A percentile compares a stretch with the other conserved stretches of the same genome.
Conservation (phyloP, 2,329 filamentous ascomycete genomes). For the Trichoderma asperellum region DNA sequence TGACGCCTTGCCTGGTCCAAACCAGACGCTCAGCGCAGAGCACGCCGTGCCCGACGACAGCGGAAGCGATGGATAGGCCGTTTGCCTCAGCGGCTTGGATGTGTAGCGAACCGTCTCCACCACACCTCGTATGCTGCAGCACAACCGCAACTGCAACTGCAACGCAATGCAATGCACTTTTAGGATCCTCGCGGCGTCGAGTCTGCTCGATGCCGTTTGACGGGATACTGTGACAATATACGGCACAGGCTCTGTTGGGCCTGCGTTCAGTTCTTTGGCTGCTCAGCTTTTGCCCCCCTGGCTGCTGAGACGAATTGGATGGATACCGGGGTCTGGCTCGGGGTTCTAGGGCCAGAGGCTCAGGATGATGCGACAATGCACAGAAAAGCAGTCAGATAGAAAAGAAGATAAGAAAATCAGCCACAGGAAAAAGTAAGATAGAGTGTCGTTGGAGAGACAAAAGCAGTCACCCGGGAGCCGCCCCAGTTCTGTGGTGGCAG, state of each 20-base stretch:
- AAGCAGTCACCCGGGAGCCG: background rate
- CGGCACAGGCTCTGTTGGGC: background rate
- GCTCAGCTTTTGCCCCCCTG: constrained; percentile 10
- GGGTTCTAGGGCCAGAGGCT: constrained; percentile 18
- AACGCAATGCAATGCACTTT: constrained; percentile 13
- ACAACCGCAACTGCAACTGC: background rate
- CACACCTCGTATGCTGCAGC: constrained; percentile 17
- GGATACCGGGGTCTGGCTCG: constrained; percentile 23
- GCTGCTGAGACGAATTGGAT: constrained; percentile 26
- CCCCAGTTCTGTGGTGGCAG: constrained; percentile 1
- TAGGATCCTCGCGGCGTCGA: constrained; percentile 1
- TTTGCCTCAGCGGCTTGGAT: constrained; percentile 8
- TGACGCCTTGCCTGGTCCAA: background rate
- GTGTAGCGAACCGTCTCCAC: constrained; percentile 17
- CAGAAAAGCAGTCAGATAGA: background rate
- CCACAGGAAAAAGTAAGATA: background rate
- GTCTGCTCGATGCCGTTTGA: background rate
- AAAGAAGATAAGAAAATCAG: background rate
- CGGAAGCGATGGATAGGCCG: constrained; percentile 8
- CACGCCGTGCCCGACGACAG: constrained; percentile 17
- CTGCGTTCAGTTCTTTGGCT: background rate
- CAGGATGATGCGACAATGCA: constrained; percentile 24
- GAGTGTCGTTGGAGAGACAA: background rate
- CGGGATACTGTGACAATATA: background rate
- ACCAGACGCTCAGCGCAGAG: background rate